Conservation (phyloP, 345 rosid species). For the Lepidium aucheri region DNA sequence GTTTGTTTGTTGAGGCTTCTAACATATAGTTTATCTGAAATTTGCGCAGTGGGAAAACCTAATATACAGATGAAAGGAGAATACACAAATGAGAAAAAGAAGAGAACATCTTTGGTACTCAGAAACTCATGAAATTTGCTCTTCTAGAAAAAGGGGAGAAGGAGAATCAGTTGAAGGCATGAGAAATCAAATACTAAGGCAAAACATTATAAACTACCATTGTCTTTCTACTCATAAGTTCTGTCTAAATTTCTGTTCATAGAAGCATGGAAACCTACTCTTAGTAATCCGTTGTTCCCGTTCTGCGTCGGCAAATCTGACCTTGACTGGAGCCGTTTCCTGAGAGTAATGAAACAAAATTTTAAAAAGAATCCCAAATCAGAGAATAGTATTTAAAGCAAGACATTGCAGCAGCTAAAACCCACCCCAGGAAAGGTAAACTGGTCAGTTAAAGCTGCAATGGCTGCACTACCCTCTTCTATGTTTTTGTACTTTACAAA, state of each 20-base stretch:
- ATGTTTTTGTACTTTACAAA: conserved; percentile 65
- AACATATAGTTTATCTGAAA: conserved; percentile 63
- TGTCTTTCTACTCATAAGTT: background rate
- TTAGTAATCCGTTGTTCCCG: conserved; percentile 58
- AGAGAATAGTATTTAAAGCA: background rate
- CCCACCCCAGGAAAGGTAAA: conserved; percentile 77
- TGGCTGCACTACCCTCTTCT: conserved; percentile 71
- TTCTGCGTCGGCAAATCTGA: conserved; percentile 69
- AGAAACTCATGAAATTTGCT: background rate
- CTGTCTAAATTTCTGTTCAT: background rate
- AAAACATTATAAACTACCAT: background rate
- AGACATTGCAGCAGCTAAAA: conserved; percentile 15
- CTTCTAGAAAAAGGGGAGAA: background rate
- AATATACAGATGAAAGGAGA: background rate
- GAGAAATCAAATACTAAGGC: background rate
- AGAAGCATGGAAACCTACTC: background rate
- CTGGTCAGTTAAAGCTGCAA: conserved; percentile 53
- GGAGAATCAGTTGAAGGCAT: background rate
- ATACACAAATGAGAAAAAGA: conserved; percentile 4
- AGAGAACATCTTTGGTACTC: background rate
- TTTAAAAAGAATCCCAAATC: background rate
- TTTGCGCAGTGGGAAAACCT: conserved; percentile 28
- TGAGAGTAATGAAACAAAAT: conserved; percentile 16
- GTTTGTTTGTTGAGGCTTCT: conserved; percentile 63
- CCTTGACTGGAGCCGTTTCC: conserved; percentile 56